Evolutionary conservation across 768 basidiomycete species (phyloP), one percentile per base, ranked within the genome.

Genomic region (Naganishia kalamii): DNA sequence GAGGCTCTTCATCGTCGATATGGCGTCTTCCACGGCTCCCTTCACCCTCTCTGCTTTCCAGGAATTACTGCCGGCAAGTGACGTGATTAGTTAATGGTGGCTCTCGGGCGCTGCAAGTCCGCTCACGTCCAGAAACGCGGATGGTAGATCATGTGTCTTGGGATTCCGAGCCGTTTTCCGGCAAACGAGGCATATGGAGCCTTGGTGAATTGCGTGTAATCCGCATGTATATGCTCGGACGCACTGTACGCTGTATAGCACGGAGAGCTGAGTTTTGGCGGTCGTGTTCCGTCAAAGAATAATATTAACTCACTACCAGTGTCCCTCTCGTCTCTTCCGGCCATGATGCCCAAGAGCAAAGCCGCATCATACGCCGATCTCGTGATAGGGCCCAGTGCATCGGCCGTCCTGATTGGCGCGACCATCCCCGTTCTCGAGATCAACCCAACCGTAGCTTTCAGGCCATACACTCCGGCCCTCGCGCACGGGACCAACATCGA

Each of bases 391-490:
- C 62, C 62, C 2, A 63, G 15, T 0, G 37, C 29, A 32, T 63
- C 62, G 5, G 27, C 32, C 15, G 62, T n/a, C 7, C 50, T 52
- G 6, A 17, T 35, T 21, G 54, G 37, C 13, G 62, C 50, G 2
- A 63, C 46, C n/a, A 46, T 37, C n/a, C 62, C 62, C 7, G 49
- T 29, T 13, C 40, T 27, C 17, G 49, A 52, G 23, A 63, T 41
- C 3, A 63, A 35, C 17, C 62, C 62, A 29, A 54, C 17, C 19
- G 49, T 41, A 4, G 67, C 64, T 23, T 69, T 68, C 41, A 75
- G 68, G 19, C 69, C 66, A 44, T 70, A 75, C 21, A 72, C 51
- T 17, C 41, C 62, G 7, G 62, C 49, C 15, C 50, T 33, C 13
- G 30, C 43, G 17, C 50, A 33, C n/a, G 62, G 62, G 13, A 3